These are phyloP conservation scores for Marasmius fiardii DNA, from an alignment of 1,284 basidiomycete species.

Conservation along the genomic window DNA sequence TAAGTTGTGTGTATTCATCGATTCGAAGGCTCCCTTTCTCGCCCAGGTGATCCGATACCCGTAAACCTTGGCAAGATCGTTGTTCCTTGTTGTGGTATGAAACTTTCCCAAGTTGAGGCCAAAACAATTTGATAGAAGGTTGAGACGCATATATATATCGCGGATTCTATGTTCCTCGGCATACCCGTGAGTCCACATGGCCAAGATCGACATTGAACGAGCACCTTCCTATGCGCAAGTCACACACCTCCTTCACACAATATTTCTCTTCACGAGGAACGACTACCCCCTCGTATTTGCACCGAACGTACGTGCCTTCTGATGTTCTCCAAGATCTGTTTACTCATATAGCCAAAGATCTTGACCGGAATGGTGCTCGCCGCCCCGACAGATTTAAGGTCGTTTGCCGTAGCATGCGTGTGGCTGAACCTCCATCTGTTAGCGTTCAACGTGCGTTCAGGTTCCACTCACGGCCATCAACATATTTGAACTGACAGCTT, in stretches of 20 bases:
- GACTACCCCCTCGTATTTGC: neutral
- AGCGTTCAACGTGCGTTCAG: slow-evolving; percentile 1
- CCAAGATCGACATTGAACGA: neutral
- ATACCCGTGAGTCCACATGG: neutral
- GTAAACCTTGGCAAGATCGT: too few relatives aligned
- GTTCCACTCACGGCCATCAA: too few relatives aligned
- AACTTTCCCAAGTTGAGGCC: too few relatives aligned
- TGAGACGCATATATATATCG: too few relatives aligned
- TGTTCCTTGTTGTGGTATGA: too few relatives aligned
- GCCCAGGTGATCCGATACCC: too few relatives aligned
- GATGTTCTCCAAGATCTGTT: neutral
- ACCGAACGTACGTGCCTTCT: neutral
- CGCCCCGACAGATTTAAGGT: neutral
- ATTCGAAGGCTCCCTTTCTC: too few relatives aligned
- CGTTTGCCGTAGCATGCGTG: neutral
- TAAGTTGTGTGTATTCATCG: too few relatives aligned
- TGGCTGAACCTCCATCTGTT: slow-evolving; percentile 6
- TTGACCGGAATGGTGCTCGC: neutral
- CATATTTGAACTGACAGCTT: too few relatives aligned
- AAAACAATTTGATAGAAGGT: too few relatives aligned
- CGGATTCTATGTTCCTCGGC: too few relatives aligned
- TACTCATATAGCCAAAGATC: neutral
- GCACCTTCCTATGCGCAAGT: neutral
- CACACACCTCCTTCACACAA: neutral
- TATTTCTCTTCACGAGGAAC: slow-evolving; percentile 6